phyloP scores from a whole-genome alignment of 345 rosid genomes.

The Turritis glabra region DNA sequence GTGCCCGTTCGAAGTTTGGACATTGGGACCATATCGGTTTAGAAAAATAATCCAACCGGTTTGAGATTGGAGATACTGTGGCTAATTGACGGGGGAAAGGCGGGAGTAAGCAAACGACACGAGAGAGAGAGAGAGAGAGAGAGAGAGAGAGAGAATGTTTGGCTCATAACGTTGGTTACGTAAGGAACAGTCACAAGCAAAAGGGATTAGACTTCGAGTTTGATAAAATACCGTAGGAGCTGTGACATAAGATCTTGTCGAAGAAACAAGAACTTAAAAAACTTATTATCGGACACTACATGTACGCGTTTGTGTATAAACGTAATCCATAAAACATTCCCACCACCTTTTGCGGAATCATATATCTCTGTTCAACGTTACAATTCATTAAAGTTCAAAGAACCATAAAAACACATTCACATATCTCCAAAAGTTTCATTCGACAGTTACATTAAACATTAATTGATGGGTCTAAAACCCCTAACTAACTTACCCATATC shows the following conservation, averaged over 20 bases:
- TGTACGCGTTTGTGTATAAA: constrained; percentile 19
- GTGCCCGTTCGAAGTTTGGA: constrained; percentile 14
- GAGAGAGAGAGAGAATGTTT: too few species aligned
- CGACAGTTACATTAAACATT: constrained; percentile 20
- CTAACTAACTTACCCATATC: constrained; percentile 25
- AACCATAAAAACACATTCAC: constrained; percentile 32
- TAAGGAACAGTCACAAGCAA: too few species aligned
- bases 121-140: too few species aligned
- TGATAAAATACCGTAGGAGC: background rate
- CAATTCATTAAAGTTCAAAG: constrained; percentile 1
- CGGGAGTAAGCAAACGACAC: too few species aligned
- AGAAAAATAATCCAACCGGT: background rate
- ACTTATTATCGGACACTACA: background rate
- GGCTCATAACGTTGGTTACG: background rate
- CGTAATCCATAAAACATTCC: constrained; percentile 15
- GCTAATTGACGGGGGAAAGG: too few species aligned
- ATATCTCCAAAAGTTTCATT: constrained; percentile 23
- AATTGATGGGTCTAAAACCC: constrained; percentile 34
- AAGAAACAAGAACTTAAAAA: background rate
- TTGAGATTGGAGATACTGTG: too few species aligned
- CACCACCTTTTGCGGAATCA: constrained; percentile 10
- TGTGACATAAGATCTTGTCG: background rate
- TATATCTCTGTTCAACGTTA: constrained; percentile 23
- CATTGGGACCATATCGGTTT: constrained; percentile 15
- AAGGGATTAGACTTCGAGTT: too few species aligned